Evolutionary conservation across 2,329 filamentous ascomycete genomes (phyloP), one percentile per base, ranked within the genome.

Genomic region (Penicillium sp.): DNA sequence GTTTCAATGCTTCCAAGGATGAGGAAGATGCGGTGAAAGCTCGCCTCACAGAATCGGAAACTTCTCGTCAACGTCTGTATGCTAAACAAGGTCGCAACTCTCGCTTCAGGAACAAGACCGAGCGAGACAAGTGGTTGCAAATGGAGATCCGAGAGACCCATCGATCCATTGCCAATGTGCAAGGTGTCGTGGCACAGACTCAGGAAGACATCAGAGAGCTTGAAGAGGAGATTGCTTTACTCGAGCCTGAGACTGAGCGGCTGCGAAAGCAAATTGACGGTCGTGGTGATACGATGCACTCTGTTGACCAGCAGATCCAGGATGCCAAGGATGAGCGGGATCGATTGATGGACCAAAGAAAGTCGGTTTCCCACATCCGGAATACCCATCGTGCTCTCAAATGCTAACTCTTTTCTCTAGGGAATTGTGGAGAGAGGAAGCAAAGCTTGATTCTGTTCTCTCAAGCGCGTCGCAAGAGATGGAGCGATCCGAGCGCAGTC

Each of bases 41-140:
- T 47, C 82, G 86, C 50, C 76, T 97, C 9, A 85, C 90, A 40
- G 77, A 86, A 43, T 86, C 86, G 0, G 86, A 94, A 60, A 84
- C 84, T 6, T 79, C 81, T 4, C 80, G 88, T 37, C 83, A 86
- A 55, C 84, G 90, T 34, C 79, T 98, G 6, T 88, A 95, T 63
- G 88, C 87, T 43, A 98, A 98, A 68, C 91, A 98, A 70, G 89
- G 86, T 38, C 85, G 91, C 39, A 90, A 86, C 56, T 85, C 86
- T 13, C 86, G 89, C 53, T 98, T 95, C 69, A 86, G 80, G 63
- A 94, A 83, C 66, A 95, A 95, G 73, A 80, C 81, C 7, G 89
- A 97, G 65, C 84, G 94, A 38, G 91, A 98, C 66, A 80, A 82
- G 33, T 96, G 82, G 76, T 75, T 98, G 43, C 82, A 82, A 51